phyloP scores from a whole-genome alignment of 306 rosid genomes.

The Begonia masoniana region DNA sequence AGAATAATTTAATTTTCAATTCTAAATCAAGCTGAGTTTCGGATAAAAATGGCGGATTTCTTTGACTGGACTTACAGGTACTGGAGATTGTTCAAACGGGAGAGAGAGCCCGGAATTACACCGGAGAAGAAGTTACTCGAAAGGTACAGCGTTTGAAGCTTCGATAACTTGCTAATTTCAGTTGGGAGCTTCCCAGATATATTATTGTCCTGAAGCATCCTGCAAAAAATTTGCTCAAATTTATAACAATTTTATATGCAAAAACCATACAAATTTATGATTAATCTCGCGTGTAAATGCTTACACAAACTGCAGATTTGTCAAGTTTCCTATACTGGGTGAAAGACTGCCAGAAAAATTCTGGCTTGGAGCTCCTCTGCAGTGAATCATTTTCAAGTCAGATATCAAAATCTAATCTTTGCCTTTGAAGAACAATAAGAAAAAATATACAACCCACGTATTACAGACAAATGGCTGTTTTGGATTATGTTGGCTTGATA shows the following conservation, averaged over 20 bases:
- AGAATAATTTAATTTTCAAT: too few species aligned
- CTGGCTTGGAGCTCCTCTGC: constrained; percentile 80
- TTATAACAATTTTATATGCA: background rate
- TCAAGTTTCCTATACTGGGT: constrained; percentile 71
- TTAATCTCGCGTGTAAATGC: constrained; percentile 10
- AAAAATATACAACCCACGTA: background rate
- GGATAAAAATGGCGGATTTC: too few species aligned
- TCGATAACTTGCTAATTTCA: constrained; percentile 65
- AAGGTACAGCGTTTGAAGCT: constrained; percentile 76
- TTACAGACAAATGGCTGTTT: background rate
- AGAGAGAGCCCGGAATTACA: constrained; percentile 54
- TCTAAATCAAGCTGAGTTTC: too few species aligned
- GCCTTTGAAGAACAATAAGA: background rate
- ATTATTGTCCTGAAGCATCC: constrained; percentile 64
- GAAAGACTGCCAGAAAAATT: constrained; percentile 71
- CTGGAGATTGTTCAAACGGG: constrained; percentile 51
- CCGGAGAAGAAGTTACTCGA: constrained; percentile 69
- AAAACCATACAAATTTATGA: too few species aligned
- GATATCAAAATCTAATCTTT: background rate
- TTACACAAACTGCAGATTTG: constrained; percentile 63
- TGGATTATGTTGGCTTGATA: background rate
- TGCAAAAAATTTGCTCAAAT: constrained; percentile 14
- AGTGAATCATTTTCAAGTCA: constrained; percentile 7
- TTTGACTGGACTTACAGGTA: constrained; percentile 64
- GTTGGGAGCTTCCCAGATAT: constrained; percentile 69